Evolutionary conservation across 805 yeast genomes (phyloP), one percentile per base, ranked within the genome.

Genomic region (Nakazawaea anatomiae): DNA sequence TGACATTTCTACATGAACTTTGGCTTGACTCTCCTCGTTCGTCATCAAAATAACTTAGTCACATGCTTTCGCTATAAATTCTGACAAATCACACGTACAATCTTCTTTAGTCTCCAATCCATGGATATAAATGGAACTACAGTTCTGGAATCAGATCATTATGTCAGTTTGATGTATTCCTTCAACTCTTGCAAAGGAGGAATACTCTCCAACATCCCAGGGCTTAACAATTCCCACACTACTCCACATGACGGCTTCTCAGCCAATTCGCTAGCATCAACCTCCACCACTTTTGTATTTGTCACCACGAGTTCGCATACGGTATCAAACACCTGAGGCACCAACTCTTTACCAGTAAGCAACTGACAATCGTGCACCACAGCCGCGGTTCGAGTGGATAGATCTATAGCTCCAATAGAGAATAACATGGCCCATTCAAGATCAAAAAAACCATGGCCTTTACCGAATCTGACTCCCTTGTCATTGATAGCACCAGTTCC

Each of bases 361-460:
- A 64, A 52, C 52, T 64, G 68, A 43, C 65, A 61, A 51, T 64
- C 66, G 46, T 64, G 68, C 18, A 64, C 67, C 28, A 64, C 57
- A 4, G 68, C 68, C 4, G 60, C 63, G 31, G 67, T 60, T 8
- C 39, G 50, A 1, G 68, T 64, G 10, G 51, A 11, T 7, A 42
- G 40, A 38, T 52, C 54, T 29, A 63, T 59, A 12, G 55, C 58
- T 5, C 60, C 58, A 27, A 64, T 60, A 6, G 62, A 52, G 40
- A 57, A 63, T 18, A 64, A 47, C 63, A 64, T 62, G 9, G 62
- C 68, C 68, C 68, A 64, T 51, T 64, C 68, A 31, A 61, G 53
- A 46, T 64, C 68, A 48, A 64, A 64, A 47, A 52, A 63, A 2
- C 67, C 68, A 49, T 64, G 68, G 4, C 68, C 68, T 48, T 64